phyloP scores from a whole-genome alignment of 1,284 basidiomycete species.

The Apiotrichum mycotoxinovorans region DNA sequence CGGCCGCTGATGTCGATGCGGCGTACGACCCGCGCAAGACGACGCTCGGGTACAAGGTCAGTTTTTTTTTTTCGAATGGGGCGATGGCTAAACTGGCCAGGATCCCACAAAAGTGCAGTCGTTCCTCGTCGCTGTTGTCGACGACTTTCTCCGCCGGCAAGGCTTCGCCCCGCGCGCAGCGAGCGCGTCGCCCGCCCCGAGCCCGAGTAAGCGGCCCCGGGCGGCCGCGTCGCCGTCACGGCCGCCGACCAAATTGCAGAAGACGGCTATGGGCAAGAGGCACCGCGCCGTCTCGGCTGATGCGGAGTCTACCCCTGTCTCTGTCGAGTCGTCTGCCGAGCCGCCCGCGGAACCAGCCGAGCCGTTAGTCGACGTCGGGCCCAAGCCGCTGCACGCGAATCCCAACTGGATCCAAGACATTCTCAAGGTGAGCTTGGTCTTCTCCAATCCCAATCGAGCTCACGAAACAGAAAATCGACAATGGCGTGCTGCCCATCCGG shows the following conservation, averaged over 20 bases:
- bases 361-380: too few species aligned
- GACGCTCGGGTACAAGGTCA: slow-evolving; percentile 64
- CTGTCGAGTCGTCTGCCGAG: too few species aligned
- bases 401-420: not conserved
- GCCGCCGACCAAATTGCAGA: too few species aligned
- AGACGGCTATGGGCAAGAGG: too few species aligned
- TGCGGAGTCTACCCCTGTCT: too few species aligned
- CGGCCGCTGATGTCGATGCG: slow-evolving; percentile 66
- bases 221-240: not conserved
- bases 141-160: slow-evolving; percentile 64
- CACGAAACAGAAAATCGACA: slow-evolving; percentile 11
- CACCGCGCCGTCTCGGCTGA: too few species aligned
- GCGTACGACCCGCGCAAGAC: slow-evolving; percentile 71
- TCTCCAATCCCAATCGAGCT: not conserved
- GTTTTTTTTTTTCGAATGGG: too few species aligned
- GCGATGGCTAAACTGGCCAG: not conserved
- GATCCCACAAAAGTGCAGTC: slow-evolving; percentile 59
- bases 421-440: not conserved
- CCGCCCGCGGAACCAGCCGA: not conserved
- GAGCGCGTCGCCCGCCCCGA: not conserved
- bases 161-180: slow-evolving; percentile 52
- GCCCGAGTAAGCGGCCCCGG: not conserved
- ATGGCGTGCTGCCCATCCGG: slow-evolving; percentile 14
- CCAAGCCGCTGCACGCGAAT: not conserved
- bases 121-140: slow-evolving; percentile 61